Base-by-base conservation (phyloP, 371 early-diverging fungal species). In the Syncephalastrum contaminatum region DNA sequence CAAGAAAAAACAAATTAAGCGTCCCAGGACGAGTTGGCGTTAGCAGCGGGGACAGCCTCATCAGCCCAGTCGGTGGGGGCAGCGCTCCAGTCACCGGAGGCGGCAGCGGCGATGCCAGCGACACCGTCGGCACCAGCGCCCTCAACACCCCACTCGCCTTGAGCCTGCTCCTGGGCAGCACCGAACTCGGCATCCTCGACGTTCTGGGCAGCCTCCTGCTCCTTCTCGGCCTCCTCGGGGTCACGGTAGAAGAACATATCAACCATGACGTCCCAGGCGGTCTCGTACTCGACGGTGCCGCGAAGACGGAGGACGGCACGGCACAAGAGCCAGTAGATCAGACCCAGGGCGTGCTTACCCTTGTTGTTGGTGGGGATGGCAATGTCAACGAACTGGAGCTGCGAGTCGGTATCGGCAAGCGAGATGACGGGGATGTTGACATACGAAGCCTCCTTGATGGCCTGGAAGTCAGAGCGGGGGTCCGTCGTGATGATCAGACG, bases 321-420 rank as follows among this genome's bases (percentile, higher is more conserved):
- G 64, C 96, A 94, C 68, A 99, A 84, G 58, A 99, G 79, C 91
- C 94, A 99, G 87, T 92, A 96, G 64, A 88, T 89, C 43, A 98
- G 85, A 82, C 99, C 99, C 69, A 99, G 93, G 60, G 99, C 83
- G 85, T 96, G 91, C 84, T 97, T 96, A 68, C 92, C 92, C 82
- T 96, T 88, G 90, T 99, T 99, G 93, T 99, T 99, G 81, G 93
- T 91, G 64, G 99, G 99, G 86, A 99, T 99, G 70, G 94, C 99
- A 77, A 99, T 86, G 83, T 99, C 99, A 66, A 99, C 93, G 81
- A 86, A 88, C 62, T 84, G 79, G 69, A 98, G 84, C 40, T 92
- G 88, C 43, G 96, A 90, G 86, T 99, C 99, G 42, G 99, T 90
- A 83, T 99, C 99, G 74, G 91, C 88, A 73, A 99, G 88, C 52